phyloP scores from a whole-genome alignment of 192 early-diverging fungal genomes.

The Entomortierella lignicola region DNA sequence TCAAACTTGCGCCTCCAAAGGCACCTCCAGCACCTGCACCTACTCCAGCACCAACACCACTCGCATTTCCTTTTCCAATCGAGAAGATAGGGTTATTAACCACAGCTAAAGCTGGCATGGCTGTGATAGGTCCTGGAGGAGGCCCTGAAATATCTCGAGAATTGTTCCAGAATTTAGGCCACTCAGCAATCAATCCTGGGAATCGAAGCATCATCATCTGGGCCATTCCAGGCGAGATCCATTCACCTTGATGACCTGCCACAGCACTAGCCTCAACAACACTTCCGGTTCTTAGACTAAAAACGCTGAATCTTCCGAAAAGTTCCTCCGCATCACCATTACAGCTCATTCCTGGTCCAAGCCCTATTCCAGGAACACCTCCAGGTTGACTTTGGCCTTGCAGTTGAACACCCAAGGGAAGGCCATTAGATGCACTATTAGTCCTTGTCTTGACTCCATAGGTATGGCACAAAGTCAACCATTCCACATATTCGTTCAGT shows the following conservation, averaged over 20 bases:
- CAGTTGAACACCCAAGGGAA: neutral
- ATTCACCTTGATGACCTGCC: slow-evolving; percentile 39
- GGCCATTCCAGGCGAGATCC: slow-evolving; percentile 49
- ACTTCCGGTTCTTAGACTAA: slow-evolving; percentile 37
- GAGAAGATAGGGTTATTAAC: slow-evolving; percentile 41
- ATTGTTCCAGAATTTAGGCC: slow-evolving; percentile 54
- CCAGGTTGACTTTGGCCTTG: slow-evolving; percentile 20
- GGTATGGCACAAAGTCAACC: slow-evolving; percentile 42
- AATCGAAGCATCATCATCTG: slow-evolving; percentile 57
- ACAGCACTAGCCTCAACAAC: slow-evolving; percentile 33
- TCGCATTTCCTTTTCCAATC: slow-evolving; percentile 33
- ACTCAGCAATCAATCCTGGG: slow-evolving; percentile 43
- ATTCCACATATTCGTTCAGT: slow-evolving; percentile 49
- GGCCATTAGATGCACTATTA: neutral
- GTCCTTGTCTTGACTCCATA: slow-evolving; percentile 37
- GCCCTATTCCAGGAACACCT: slow-evolving; percentile 37
- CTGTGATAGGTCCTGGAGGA: slow-evolving; percentile 46
- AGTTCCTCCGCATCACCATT: neutral
- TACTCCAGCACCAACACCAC: slow-evolving; percentile 31
- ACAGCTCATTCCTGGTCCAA: slow-evolving; percentile 6
- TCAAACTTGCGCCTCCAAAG: slow-evolving; percentile 39
- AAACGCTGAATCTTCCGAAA: slow-evolving; percentile 26
- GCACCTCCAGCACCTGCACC: slow-evolving; percentile 46
- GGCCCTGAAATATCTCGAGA: slow-evolving; percentile 36
- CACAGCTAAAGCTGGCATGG: slow-evolving; percentile 34